phyloP scores from a whole-genome alignment of 1,284 basidiomycete species.

The Fomitopsis pinicola region DNA sequence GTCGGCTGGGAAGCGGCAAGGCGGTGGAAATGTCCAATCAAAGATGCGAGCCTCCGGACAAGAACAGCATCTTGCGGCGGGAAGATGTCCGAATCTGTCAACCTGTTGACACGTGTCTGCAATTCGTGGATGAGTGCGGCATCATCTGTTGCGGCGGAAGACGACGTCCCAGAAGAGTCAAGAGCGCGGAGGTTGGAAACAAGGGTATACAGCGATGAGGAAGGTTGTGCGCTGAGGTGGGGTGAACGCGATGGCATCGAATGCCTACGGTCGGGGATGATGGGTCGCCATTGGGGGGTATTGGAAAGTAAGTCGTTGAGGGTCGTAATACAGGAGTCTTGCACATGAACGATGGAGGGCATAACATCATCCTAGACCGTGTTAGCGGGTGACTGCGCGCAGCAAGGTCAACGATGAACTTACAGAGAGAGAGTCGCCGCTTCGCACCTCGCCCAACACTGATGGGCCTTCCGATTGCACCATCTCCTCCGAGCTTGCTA shows the following conservation, averaged over 20 bases:
- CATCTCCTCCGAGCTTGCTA: not conserved
- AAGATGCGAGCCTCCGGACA: constrained; percentile 58
- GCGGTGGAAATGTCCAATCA: constrained; percentile 63
- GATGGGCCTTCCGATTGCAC: not conserved
- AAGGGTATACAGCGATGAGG: constrained; percentile 58
- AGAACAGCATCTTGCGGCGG: constrained; percentile 47
- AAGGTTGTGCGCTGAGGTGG: constrained; percentile 20
- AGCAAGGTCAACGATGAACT: not conserved
- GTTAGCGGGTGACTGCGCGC: not conserved
- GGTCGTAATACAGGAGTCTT: constrained; percentile 68
- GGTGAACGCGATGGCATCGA: constrained; percentile 47
- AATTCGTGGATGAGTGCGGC: constrained; percentile 62
- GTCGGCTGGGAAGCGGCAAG: constrained; percentile 39
- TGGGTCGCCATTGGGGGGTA: constrained; percentile 48
- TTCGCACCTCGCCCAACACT: not conserved
- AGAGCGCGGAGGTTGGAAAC: constrained; percentile 57
- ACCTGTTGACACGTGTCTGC: constrained; percentile 42
- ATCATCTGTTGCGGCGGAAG: constrained; percentile 37
- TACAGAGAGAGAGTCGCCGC: not conserved
- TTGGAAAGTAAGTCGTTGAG: constrained; percentile 66
- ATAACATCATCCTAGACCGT: constrained; percentile 50
- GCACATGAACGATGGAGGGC: constrained; percentile 65
- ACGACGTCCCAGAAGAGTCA: constrained; percentile 41
- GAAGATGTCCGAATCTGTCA: constrained; percentile 39
- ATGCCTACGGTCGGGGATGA: constrained; percentile 60